phyloP scores from a whole-genome alignment of 305 asterid genomes.

The Withania somnifera region DNA sequence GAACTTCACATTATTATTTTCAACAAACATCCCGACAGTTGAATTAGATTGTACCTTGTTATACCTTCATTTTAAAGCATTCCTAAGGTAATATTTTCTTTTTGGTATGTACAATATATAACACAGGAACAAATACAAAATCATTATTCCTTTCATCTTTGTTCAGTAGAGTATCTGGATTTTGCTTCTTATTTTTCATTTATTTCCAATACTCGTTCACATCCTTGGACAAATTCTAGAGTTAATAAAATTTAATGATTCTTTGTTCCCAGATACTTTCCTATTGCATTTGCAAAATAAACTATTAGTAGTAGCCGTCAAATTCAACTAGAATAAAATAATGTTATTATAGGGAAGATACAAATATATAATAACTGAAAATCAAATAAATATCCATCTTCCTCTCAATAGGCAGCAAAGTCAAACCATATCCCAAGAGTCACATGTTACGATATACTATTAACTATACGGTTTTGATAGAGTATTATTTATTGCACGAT shows the following conservation, averaged over 20 bases:
- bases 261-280: neutral
- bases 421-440: neutral
- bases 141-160: neutral
- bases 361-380: neutral
- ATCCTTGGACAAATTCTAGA: too few species aligned
- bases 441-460: too few species aligned
- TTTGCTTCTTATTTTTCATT: too few species aligned
- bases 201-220: too few species aligned
- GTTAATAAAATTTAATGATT: neutral
- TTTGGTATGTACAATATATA: neutral
- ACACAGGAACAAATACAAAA: neutral
- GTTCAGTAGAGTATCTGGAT: neutral
- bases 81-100: neutral
- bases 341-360: too few species aligned
- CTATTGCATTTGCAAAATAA: neutral
- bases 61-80: neutral
- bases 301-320: neutral
- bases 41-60: neutral
- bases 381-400: neutral
- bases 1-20: neutral
- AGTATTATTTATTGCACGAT: too few species aligned
- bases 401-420: neutral
- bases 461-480: too few species aligned
- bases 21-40: neutral
- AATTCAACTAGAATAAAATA: neutral